Conservation (phyloP, 768 basidiomycete species). For the Calocybe cyanea region DNA sequence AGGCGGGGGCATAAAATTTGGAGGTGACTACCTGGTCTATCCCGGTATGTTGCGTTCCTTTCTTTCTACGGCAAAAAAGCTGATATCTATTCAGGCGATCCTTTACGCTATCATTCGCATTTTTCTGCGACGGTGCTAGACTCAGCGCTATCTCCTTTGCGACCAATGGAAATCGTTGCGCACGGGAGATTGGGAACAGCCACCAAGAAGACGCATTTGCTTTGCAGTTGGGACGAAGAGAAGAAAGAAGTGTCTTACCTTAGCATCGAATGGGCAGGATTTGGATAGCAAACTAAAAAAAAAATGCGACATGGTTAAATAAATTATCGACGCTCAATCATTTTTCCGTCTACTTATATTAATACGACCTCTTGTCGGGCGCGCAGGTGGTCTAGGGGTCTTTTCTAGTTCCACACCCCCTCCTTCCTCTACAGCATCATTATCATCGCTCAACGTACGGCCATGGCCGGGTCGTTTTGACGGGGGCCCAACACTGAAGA, state of each 20-base stretch:
- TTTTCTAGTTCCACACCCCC: slow-evolving; percentile 27
- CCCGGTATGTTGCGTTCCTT: slow-evolving; percentile 59
- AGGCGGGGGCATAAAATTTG: slow-evolving; percentile 91
- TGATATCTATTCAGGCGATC: slow-evolving; percentile 62
- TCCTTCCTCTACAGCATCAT: slow-evolving; percentile 64
- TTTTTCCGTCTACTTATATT: slow-evolving; percentile 43
- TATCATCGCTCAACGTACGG: slow-evolving; percentile 38
- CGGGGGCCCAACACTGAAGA: slow-evolving; percentile 52
- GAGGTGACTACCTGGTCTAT: slow-evolving; percentile 94
- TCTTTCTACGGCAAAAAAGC: not conserved
- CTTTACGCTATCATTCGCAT: slow-evolving; percentile 94
- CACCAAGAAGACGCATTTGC: slow-evolving; percentile 92
- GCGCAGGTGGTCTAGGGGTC: slow-evolving; percentile 11
- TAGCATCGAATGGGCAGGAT: slow-evolving; percentile 89
- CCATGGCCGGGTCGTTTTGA: slow-evolving; percentile 9
- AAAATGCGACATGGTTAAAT: slow-evolving; percentile 9
- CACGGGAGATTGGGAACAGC: slow-evolving; percentile 95
- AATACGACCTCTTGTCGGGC: slow-evolving; percentile 25
- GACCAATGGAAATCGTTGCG: slow-evolving; percentile 93
- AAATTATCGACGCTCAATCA: slow-evolving; percentile 30
- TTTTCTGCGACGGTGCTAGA: slow-evolving; percentile 83
- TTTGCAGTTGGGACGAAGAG: slow-evolving; percentile 85
- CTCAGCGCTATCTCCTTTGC: slow-evolving; percentile 52
- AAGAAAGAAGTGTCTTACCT: slow-evolving; percentile 65
- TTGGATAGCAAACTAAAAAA: slow-evolving; percentile 47